A percentile compares a stretch with the other conserved stretches of the same genome.
Evolutionary conservation across 2,329 filamentous ascomycete genomes (phyloP).

Genomic region (Scedosporium minutisporum): DNA sequence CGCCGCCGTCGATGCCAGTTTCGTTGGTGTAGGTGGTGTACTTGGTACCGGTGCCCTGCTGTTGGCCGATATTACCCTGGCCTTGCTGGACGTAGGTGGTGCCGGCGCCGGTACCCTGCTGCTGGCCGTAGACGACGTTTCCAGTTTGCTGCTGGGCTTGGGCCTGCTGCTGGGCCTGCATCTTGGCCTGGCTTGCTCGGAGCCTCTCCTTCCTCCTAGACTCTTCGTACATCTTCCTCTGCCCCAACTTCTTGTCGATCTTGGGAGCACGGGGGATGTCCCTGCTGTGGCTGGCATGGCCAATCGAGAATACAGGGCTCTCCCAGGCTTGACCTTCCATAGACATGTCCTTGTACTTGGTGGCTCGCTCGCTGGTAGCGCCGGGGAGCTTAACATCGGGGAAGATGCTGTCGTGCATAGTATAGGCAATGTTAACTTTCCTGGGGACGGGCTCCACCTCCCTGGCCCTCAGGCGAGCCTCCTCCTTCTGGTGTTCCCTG

Average conservation of each 20-base stretch:
- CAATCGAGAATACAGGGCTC: slow-evolving; percentile 85
- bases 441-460: slow-evolving; percentile 34
- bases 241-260: slow-evolving; percentile 33
- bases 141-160: neutral
- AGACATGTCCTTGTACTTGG: slow-evolving; percentile 85
- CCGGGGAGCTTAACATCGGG: slow-evolving; percentile 70
- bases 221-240: neutral
- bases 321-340: slow-evolving; percentile 88
- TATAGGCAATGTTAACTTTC: slow-evolving; percentile 74
- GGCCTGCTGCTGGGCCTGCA: neutral
- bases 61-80: neutral
- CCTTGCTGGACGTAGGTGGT: too few relatives aligned
- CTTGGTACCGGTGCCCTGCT: neutral
- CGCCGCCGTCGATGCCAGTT: too few relatives aligned
- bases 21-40: neutral
- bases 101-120: neutral
- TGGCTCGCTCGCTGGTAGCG: slow-evolving; percentile 56
- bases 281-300: slow-evolving; percentile 61
- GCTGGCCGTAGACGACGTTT: neutral
- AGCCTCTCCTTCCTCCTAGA: neutral
- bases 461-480: slow-evolving; percentile 38
- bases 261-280: slow-evolving; percentile 56
- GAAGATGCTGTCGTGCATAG: slow-evolving; percentile 83
- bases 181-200: neutral
- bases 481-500: slow-evolving; percentile 65